Percentiles rank a stretch among this genome's conserved stretches.
Conservation (phyloP, 768 basidiomycete genomes). For the Lactifluus subvellereus region DNA sequence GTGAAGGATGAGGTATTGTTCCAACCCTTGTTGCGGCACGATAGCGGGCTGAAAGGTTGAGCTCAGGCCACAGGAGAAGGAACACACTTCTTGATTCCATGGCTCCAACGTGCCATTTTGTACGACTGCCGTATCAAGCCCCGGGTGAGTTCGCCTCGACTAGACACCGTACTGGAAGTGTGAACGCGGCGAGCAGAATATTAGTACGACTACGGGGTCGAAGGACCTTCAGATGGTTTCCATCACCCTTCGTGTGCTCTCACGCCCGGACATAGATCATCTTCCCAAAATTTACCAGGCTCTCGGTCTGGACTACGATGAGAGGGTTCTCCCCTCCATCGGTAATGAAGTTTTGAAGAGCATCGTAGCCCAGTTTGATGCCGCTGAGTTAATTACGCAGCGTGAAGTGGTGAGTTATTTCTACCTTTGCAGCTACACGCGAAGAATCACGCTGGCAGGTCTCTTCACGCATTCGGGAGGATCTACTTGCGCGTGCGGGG, state of each 20-base stretch:
- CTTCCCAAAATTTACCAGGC: constrained; percentile 92
- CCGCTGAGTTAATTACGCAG: constrained; percentile 93
- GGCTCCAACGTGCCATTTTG: constrained; percentile 92
- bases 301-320: constrained; percentile 94
- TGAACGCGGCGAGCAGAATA: constrained; percentile 54
- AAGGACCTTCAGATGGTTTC: constrained; percentile 99
- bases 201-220: constrained; percentile 97
- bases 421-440: neutral
- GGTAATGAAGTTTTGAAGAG: constrained; percentile 98
- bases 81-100: constrained; percentile 93
- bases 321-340: constrained; percentile 94
- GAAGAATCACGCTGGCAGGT: constrained; percentile 43
- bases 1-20: constrained; percentile 69
- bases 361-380: constrained; percentile 98
- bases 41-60: neutral
- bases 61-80: constrained; percentile 82
- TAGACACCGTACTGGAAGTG: neutral
- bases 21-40: neutral
- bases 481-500: constrained; percentile 86
- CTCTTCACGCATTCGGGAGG: constrained; percentile 86
- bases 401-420: constrained; percentile 78
- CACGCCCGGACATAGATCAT: constrained; percentile 83
- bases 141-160: constrained; percentile 46
- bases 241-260: constrained; percentile 92
- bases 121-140: constrained; percentile 99